Percentiles rank a stretch among this genome's conserved stretches.
Evolutionary conservation across 176 grass and related monocot species (phyloP).

Genomic region (Oryza longistaminata): DNA sequence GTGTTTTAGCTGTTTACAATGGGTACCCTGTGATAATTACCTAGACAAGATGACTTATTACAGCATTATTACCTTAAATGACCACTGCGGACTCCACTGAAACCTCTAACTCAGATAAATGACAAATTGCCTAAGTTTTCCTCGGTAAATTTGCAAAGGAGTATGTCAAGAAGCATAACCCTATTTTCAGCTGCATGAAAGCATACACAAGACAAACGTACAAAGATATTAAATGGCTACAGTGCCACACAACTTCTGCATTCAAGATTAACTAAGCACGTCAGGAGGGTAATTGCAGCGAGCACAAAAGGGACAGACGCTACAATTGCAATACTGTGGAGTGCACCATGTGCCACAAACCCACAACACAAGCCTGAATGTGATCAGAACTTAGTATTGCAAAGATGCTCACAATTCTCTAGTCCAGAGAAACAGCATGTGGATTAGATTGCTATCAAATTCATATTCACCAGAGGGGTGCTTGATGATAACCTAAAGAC

Average conservation of each 20-base stretch:
- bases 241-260: background rate
- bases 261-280: background rate
- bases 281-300: background rate
- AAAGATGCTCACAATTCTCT: background rate
- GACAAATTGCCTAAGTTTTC: background rate
- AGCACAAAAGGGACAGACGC: background rate
- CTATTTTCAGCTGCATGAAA: constrained; percentile 27
- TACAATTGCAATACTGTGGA: background rate
- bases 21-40: background rate
- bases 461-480: background rate
- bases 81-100: background rate
- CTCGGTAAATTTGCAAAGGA: constrained; percentile 8
- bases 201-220: constrained; percentile 1
- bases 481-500: background rate
- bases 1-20: background rate
- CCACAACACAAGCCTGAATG: background rate
- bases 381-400: background rate
- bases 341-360: background rate
- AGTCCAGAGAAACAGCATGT: background rate
- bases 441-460: constrained; percentile 9
- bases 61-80: constrained; percentile 12
- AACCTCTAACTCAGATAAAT: constrained; percentile 16
- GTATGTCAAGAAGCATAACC: constrained; percentile 14
- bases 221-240: constrained; percentile 16
- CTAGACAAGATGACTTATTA: background rate